These are phyloP conservation scores for Raddia distichophylla DNA, from an alignment of 176 grass and related monocot species.

Conservation along the genomic window DNA sequence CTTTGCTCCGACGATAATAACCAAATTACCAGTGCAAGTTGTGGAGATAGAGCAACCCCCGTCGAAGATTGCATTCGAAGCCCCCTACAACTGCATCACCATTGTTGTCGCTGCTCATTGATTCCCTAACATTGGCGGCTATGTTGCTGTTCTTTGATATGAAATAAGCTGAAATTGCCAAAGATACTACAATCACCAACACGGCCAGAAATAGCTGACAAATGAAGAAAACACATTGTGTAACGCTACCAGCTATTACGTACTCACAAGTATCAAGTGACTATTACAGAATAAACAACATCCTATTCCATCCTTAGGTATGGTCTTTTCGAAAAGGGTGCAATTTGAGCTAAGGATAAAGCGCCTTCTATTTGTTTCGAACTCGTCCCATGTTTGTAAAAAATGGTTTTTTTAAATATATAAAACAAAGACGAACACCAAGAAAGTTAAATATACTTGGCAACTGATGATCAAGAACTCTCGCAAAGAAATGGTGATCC, in stretches of 20 bases:
- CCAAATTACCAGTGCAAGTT: no score
- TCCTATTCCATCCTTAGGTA: neutral
- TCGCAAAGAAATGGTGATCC: neutral
- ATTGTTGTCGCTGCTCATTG: slow-evolving; percentile 45
- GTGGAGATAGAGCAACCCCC: no score
- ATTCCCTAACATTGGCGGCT: slow-evolving; percentile 59
- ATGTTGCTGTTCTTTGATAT: slow-evolving; percentile 20
- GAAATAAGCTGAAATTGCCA: slow-evolving; percentile 34
- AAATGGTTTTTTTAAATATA: no score
- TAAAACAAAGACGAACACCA: neutral
- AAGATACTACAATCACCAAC: neutral
- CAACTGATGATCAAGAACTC: neutral
- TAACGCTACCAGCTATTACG: neutral
- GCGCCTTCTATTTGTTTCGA: no score
- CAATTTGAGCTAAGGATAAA: neutral
- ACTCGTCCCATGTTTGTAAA: no score
- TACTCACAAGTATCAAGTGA: neutral
- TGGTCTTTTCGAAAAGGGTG: neutral
- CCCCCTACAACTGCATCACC: slow-evolving; percentile 49
- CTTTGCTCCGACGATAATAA: no score
- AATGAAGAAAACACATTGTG: neutral
- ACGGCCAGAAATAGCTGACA: neutral
- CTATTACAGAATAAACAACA: neutral
- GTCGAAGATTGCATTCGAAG: slow-evolving; percentile 93
- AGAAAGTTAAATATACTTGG: neutral